Conservation (phyloP, 495 filamentous ascomycete species). For the Thozetella sp. region DNA sequence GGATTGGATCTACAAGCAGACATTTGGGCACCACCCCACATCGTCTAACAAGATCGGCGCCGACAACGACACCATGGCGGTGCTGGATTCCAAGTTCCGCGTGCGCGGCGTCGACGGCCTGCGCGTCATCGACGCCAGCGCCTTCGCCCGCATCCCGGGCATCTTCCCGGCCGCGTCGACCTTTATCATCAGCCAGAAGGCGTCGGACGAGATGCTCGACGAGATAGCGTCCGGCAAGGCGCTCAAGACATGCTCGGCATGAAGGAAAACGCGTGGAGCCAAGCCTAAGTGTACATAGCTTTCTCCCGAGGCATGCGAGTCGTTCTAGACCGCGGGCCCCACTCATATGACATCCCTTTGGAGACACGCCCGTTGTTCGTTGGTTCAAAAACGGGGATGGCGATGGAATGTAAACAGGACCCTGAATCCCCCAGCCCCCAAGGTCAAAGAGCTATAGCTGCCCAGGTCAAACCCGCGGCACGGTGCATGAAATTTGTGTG, state of each 20-base stretch:
- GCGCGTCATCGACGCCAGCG: constrained; percentile 48
- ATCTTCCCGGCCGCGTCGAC: constrained; percentile 53
- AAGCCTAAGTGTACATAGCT: not conserved
- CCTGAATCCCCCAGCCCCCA: no score
- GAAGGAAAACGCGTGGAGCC: not conserved
- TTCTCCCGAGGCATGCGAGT: not conserved
- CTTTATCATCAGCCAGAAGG: constrained; percentile 63
- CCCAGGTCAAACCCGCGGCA: no score
- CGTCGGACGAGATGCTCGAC: constrained; percentile 54
- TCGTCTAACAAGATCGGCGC: constrained; percentile 41
- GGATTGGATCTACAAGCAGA: constrained; percentile 39
- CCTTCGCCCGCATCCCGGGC: constrained; percentile 50
- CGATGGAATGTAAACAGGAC: no score
- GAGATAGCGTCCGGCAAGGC: constrained; percentile 25
- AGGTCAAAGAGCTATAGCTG: no score
- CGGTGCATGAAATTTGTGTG: no score
- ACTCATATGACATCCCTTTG: not conserved
- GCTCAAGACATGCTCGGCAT: constrained; percentile 12
- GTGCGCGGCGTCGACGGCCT: constrained; percentile 40
- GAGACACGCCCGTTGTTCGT: not conserved
- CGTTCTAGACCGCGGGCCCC: not conserved
- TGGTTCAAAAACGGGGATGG: not conserved
- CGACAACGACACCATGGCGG: constrained; percentile 42
- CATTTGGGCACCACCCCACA: constrained; percentile 48
- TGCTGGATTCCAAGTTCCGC: constrained; percentile 41